These are phyloP conservation scores for Penicillium coffeae DNA, from an alignment of 495 filamentous ascomycete genomes.

Conservation along the genomic window DNA sequence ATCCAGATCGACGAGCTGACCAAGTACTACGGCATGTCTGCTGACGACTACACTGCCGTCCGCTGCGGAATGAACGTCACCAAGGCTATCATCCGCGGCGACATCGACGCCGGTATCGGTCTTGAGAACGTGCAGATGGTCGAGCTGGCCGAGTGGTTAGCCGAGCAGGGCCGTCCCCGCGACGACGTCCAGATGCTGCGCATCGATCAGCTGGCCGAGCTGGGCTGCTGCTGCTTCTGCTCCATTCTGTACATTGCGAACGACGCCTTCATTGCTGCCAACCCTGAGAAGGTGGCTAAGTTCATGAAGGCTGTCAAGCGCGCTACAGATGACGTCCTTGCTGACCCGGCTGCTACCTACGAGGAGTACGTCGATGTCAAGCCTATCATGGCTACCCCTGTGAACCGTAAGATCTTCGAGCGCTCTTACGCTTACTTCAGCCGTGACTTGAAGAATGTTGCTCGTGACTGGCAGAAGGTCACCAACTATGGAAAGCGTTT, in stretches of 20 bases:
- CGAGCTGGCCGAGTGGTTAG: conserved; percentile 67
- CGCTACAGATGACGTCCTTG: conserved; percentile 62
- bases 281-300: conserved; percentile 53
- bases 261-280: conserved; percentile 57
- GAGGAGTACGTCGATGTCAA: conserved; percentile 65
- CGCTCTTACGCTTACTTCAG: conserved; percentile 69
- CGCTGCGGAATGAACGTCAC: conserved; percentile 63
- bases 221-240: conserved; percentile 75
- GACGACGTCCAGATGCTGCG: conserved; percentile 68
- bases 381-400: conserved; percentile 58
- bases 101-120: conserved; percentile 66
- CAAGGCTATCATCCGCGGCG: conserved; percentile 60
- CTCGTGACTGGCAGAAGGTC: conserved; percentile 66
- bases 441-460: conserved; percentile 65
- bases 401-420: conserved; percentile 71
- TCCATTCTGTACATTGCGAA: conserved; percentile 70
- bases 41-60: conserved; percentile 65
- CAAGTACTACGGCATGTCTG: conserved; percentile 66
- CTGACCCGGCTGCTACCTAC: conserved; percentile 53
- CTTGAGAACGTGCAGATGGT: conserved; percentile 74
- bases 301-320: conserved; percentile 64
- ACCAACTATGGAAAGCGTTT: conserved; percentile 65
- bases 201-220: conserved; percentile 67
- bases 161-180: conserved; percentile 53
- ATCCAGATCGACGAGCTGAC: conserved; percentile 74